A percentile compares a stretch with the other conserved stretches of the same genome.
phyloP scores from a whole-genome alignment of 2,329 filamentous ascomycete species.

The Fusarium sp. region DNA sequence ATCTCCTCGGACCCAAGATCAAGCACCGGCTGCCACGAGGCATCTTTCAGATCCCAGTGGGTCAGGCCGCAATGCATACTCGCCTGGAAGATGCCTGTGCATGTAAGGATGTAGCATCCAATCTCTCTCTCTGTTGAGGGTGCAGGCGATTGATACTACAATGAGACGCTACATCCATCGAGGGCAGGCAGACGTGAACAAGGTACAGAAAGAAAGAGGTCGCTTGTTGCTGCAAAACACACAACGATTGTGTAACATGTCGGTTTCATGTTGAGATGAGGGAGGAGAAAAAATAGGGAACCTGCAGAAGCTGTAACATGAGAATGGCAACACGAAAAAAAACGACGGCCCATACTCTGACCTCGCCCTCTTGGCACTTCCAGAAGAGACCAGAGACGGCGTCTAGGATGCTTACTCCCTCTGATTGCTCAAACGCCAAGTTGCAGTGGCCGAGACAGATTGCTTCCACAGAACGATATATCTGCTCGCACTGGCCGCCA shows the following conservation, averaged over 20 bases:
- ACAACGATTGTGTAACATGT: constrained; percentile 16
- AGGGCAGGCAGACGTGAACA: not conserved
- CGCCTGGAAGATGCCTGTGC: constrained; percentile 9
- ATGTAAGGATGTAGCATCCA: not conserved
- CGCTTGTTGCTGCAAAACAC: not conserved
- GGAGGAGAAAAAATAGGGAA: constrained; percentile 12
- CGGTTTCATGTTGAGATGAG: constrained; percentile 19
- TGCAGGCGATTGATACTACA: not conserved
- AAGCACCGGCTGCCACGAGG: constrained; percentile 5
- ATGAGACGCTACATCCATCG: not conserved
- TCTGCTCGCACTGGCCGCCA: not conserved
- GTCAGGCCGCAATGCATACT: constrained; percentile 32
- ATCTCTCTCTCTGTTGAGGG: not conserved
- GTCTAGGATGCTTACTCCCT: not conserved
- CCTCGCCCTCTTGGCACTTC: not conserved
- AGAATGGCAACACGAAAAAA: constrained; percentile 2
- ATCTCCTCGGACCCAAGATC: not conserved
- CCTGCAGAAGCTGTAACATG: constrained; percentile 9
- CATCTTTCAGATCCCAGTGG: constrained; percentile 8
- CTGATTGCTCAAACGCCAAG: not conserved
- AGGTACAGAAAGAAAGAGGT: not conserved
- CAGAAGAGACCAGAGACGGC: not conserved
- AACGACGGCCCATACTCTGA: not conserved
- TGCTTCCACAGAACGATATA: constrained; percentile 3
- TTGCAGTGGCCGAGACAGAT: constrained; percentile 11